phyloP scores from a whole-genome alignment of 2,329 filamentous ascomycete genomes.

The Acephala macrosclerotiorum region DNA sequence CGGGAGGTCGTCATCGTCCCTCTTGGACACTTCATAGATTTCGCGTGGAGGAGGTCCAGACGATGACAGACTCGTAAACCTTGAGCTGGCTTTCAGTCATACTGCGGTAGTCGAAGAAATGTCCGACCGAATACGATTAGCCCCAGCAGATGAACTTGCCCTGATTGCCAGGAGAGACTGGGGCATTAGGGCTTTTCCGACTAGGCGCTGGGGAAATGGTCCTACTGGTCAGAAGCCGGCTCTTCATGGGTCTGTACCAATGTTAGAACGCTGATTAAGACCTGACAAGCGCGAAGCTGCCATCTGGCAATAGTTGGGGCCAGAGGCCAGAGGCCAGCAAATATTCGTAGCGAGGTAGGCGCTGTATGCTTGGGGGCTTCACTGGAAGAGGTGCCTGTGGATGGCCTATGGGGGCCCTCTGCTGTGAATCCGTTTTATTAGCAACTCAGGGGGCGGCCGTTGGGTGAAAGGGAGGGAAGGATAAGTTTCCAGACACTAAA shows the following conservation, averaged over 20 bases:
- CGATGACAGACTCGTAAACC: neutral
- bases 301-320: conserved; percentile 26
- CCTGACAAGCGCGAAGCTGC: conserved; percentile 32
- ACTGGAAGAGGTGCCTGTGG: neutral
- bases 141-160: no score
- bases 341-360: conserved; percentile 11
- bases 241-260: conserved; percentile 18
- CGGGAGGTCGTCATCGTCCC: conserved; percentile 1
- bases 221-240: conserved; percentile 26
- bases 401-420: neutral
- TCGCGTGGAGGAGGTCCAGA: neutral
- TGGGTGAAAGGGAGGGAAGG: conserved; percentile 10
- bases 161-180: no score
- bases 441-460: conserved; percentile 19
- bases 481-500: conserved; percentile 24
- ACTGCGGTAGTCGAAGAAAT: no score
- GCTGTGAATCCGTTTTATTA: conserved; percentile 4
- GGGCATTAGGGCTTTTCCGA: conserved; percentile 29
- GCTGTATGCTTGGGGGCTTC: conserved; percentile 7
- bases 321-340: conserved; percentile 9
- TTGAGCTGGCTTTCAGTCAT: conserved; percentile 4
- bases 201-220: conserved; percentile 23
- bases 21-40: neutral
- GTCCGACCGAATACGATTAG: no score
- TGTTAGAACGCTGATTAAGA: conserved; percentile 36